phyloP scores from a whole-genome alignment of 106 monocot species.

The Allium fistulosum region DNA sequence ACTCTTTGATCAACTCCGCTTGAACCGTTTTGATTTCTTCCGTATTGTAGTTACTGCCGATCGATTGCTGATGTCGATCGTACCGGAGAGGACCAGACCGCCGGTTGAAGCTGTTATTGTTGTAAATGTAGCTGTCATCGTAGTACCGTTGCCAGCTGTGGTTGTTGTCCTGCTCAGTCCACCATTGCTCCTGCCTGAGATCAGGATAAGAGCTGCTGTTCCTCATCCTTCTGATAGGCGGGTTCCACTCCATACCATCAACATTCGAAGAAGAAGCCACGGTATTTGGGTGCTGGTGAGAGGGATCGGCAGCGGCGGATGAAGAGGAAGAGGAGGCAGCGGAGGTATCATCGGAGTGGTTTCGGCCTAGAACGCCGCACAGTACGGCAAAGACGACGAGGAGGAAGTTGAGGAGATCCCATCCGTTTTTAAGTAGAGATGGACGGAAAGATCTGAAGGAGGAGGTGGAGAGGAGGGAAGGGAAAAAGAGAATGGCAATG shows the following conservation, averaged over 20 bases:
- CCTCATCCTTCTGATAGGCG: slow-evolving; percentile 26
- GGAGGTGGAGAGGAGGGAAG: slow-evolving; percentile 17
- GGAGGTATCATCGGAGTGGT: neutral
- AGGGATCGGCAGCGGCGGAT: too few species aligned
- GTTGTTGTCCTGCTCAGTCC: slow-evolving; percentile 3
- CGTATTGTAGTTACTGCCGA: neutral
- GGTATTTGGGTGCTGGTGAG: too few species aligned
- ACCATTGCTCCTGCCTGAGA: slow-evolving; percentile 39
- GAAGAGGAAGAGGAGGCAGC: neutral
- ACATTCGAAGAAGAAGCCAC: too few species aligned
- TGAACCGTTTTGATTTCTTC: neutral
- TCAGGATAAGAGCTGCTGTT: slow-evolving; percentile 72
- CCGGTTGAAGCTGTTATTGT: slow-evolving; percentile 7
- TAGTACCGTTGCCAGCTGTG: slow-evolving; percentile 39
- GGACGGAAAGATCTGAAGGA: neutral
- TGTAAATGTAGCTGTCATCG: slow-evolving; percentile 49
- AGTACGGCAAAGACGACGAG: slow-evolving; percentile 44
- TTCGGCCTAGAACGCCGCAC: slow-evolving; percentile 40
- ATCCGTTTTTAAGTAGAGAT: slow-evolving; percentile 21
- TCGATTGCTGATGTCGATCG: neutral
- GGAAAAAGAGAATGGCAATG: slow-evolving; percentile 18
- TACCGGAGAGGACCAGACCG: neutral
- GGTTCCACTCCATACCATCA: too few species aligned
- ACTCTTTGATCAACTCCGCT: slow-evolving; percentile 42
- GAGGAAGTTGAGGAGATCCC: slow-evolving; percentile 37